These are phyloP conservation scores for Pseudozyma sp. DNA, from an alignment of 1,284 basidiomycete genomes.

Conservation along the genomic window DNA sequence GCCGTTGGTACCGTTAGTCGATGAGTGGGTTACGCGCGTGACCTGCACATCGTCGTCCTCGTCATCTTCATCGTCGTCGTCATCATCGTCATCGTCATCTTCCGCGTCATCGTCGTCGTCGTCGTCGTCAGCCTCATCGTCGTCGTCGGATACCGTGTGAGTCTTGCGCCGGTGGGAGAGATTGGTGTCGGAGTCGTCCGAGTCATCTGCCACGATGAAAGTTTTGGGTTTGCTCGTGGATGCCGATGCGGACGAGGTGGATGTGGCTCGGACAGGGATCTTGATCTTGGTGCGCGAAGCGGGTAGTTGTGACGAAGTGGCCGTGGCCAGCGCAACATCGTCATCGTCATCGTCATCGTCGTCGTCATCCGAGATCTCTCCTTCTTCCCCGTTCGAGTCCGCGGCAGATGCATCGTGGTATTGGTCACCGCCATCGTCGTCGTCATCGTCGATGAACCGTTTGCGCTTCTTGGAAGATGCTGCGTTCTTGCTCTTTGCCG, in stretches of 20 bases:
- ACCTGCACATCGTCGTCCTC: conserved; percentile 25
- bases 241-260: not conserved
- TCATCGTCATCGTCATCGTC: conserved; percentile 30
- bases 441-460: conserved; percentile 33
- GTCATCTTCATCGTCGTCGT: conserved; percentile 30
- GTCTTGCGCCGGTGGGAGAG: conserved; percentile 7
- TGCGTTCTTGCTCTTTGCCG: conserved; percentile 1
- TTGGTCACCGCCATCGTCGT: conserved; percentile 13
- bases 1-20: not conserved
- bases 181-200: conserved; percentile 23
- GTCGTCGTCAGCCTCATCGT: conserved; percentile 28
- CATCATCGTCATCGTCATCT: conserved; percentile 31
- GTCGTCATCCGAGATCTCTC: conserved; percentile 37
- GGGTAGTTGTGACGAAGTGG: conserved; percentile 3
- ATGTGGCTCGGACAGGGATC: conserved; percentile 13
- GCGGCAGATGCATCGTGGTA: conserved; percentile 18
- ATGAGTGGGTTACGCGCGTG: conserved; percentile 11
- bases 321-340: conserved; percentile 28
- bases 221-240: conserved; percentile 15
- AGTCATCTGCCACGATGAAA: conserved; percentile 22
- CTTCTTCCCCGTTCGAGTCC: conserved; percentile 41
- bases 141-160: conserved; percentile 17
- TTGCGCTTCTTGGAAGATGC: conserved; percentile 20
- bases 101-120: conserved; percentile 27
- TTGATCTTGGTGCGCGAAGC: conserved; percentile 18